These are phyloP conservation scores for Neonectria faginata DNA, from an alignment of 2,329 filamentous ascomycete genomes.

Conservation along the genomic window DNA sequence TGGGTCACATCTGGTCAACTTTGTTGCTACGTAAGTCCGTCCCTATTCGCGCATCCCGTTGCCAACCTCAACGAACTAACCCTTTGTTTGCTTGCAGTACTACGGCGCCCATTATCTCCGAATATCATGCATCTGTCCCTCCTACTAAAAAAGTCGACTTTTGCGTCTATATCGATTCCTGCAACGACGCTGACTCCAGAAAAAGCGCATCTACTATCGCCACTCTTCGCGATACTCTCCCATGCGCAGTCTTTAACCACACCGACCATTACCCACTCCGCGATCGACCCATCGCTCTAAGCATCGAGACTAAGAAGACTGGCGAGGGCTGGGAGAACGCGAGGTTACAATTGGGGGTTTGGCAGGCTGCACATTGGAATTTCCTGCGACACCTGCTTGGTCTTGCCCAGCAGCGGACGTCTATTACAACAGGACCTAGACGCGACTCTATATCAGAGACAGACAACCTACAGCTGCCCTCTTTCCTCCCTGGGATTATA, in stretches of 20 bases:
- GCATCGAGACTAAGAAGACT: conserved; percentile 24
- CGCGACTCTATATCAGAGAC: background rate
- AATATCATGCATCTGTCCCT: background rate
- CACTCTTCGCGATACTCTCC: background rate
- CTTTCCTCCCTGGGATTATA: conserved; percentile 21
- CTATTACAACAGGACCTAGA: background rate
- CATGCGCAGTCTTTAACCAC: conserved; percentile 9
- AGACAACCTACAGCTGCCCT: background rate
- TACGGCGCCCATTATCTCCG: background rate
- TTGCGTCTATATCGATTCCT: background rate
- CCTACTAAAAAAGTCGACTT: background rate
- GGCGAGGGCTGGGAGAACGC: conserved; percentile 26
- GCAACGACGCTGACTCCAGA: background rate
- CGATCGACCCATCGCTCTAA: conserved; percentile 22
- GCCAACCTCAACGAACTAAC: background rate
- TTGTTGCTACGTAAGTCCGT: background rate
- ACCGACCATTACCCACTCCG: conserved; percentile 12
- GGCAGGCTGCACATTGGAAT: conserved; percentile 20
- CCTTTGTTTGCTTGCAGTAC: background rate
- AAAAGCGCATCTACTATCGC: background rate
- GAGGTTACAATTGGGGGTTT: conserved; percentile 18
- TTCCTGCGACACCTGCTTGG: conserved; percentile 6
- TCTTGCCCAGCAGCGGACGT: background rate
- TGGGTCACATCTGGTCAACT: background rate
- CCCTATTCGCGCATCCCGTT: background rate